phyloP scores from a whole-genome alignment of 352 stramenopile genomes.

The Globisporangium nagaii region DNA sequence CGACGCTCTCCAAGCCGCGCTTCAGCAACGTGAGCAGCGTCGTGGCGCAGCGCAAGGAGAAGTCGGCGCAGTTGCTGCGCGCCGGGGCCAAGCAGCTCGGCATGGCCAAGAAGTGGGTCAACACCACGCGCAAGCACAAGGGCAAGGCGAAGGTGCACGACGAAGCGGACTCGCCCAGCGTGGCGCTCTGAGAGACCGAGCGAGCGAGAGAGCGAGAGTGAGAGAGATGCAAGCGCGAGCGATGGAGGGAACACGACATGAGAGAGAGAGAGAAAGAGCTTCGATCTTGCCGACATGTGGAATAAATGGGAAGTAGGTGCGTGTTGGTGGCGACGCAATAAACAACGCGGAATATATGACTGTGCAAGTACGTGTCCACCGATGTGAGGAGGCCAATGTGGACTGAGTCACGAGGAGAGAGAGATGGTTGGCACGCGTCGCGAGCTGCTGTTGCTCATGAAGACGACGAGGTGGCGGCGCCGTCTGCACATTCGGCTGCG shows the following conservation, averaged over 20 bases:
- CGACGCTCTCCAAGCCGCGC: conserved; percentile 6
- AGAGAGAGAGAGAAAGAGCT: conserved; percentile 7
- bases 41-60: conserved; percentile 6
- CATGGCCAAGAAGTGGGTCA: conserved; percentile 13
- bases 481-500: too few species aligned
- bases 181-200: conserved; percentile 1
- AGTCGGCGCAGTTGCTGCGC: conserved; percentile 2
- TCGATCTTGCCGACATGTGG: conserved; percentile 10
- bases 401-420: too few species aligned
- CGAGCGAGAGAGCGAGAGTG: neutral
- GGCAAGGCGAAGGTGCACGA: conserved; percentile 9
- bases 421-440: too few species aligned
- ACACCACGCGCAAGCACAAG: conserved; percentile 4
- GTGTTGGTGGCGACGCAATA: too few species aligned
- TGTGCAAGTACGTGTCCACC: too few species aligned
- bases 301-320: too few species aligned
- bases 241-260: neutral
- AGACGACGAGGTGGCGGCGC: too few species aligned
- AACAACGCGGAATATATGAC: too few species aligned
- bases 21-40: conserved; percentile 1
- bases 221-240: too few species aligned
- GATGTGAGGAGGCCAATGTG: too few species aligned
- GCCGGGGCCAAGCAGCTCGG: conserved; percentile 6
- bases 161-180: conserved; percentile 6
- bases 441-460: too few species aligned